Conservation (phyloP, 1,139 yeast species). For the Pneumocystis oryctolagi region DNA sequence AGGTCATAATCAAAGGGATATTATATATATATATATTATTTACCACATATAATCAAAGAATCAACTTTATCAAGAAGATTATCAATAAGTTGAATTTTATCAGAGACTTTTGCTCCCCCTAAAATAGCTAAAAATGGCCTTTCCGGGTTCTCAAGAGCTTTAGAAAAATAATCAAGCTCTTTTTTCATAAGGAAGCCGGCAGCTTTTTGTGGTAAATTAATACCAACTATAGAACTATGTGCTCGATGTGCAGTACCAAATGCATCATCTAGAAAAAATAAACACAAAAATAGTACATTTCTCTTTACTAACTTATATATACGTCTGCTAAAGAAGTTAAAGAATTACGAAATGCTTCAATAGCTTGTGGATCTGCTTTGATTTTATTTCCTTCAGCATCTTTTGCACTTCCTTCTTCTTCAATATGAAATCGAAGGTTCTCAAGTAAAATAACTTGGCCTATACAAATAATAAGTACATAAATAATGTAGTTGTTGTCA, state of each 20-base stretch:
- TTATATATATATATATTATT: background rate
- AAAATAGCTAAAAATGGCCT: slow-evolving; percentile 95
- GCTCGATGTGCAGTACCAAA: slow-evolving; percentile 99
- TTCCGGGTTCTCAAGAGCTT: slow-evolving; percentile 90
- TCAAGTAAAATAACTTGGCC: slow-evolving; percentile 60
- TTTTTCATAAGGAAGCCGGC: slow-evolving; percentile 95
- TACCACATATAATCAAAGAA: slow-evolving; percentile 78
- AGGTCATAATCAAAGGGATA: background rate
- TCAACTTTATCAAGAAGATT: slow-evolving; percentile 91
- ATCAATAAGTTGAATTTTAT: slow-evolving; percentile 93
- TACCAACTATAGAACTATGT: slow-evolving; percentile 95
- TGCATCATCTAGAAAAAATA: slow-evolving; percentile 45
- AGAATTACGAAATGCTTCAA: slow-evolving; percentile 69
- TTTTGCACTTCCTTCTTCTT: slow-evolving; percentile 89
- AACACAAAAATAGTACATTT: background rate
- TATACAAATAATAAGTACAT: background rate
- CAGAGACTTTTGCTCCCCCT: slow-evolving; percentile 98
- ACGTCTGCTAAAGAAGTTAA: slow-evolving; percentile 86
- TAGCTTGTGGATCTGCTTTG: slow-evolving; percentile 74
- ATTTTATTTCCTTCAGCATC: slow-evolving; percentile 66
- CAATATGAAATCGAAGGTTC: slow-evolving; percentile 91
- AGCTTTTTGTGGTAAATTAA: slow-evolving; percentile 84
- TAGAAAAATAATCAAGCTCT: slow-evolving; percentile 90
- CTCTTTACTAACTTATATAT: slow-evolving; percentile 39
- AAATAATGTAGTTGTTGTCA: slow-evolving; percentile 10